Evolutionary conservation across 73 alveolate species (phyloP), one percentile per base, ranked within the genome.

Genomic region (Paramecium pentaurelia): DNA sequence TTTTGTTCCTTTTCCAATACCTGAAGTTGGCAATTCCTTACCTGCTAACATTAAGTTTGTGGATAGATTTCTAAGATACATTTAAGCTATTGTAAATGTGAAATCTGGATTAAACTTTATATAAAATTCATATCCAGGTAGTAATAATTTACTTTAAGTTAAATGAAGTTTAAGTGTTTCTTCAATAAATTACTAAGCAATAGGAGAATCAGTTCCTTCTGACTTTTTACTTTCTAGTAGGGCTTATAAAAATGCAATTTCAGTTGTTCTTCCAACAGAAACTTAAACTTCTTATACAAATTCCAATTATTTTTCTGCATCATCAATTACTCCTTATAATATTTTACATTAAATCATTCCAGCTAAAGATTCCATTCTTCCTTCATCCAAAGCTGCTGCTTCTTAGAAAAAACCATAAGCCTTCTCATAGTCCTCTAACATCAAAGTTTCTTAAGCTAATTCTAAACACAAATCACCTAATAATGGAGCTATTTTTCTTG

Each of bases 331-430:
- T 42, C 98, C 99, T 92, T 98, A 96, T 86, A 85, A 88, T 44
- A 98, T 97, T 92, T 97, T 96, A 94, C 99, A 96, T 93, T 95
- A 95, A 25, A 98, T 96, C 98, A 97, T 94, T 27, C 99, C 99
- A 60, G 96, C 92, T 51, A 97, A 95, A 10, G 99, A 97, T 27
- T 97, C 98, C 96, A 95, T 97, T 75, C 95, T 97, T 14, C 93
- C 86, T 54, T 97, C 98, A 95, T 98, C 99, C 22, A 95, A 85
- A 42, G 96, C 95, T 3, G 98, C 96, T 64, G 99, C 99, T 92
- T 97, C 97, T 92, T 93, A 93, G 92, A 96, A 98, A 30, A 88
- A 92, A 58, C 95, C 92, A 58, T 95, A 93, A 6, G 99, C 99
- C 40, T 96, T 98, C 22, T 92, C 94, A 86, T 75, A 97, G 27